A percentile compares a stretch with the other conserved stretches of the same genome.
Evolutionary conservation across 305 asterid genomes (phyloP).

Genomic region (Rubia balearica): DNA sequence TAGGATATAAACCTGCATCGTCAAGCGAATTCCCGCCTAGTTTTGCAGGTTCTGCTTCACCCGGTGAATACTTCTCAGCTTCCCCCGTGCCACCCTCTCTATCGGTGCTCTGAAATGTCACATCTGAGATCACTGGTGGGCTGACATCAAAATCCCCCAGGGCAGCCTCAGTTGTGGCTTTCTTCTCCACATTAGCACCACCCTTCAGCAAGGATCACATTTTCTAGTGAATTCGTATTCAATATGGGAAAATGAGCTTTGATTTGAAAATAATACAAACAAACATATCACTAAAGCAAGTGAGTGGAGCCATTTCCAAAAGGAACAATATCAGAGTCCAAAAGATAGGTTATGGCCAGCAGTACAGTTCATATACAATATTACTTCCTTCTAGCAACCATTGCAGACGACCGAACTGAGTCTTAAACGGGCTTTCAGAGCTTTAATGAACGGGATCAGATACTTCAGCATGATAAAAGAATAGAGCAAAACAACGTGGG

Average conservation of each 20-base stretch:
- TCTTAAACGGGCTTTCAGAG: not conserved
- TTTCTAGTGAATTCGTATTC: not conserved
- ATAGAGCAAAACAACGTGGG: not conserved
- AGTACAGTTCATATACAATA: not conserved
- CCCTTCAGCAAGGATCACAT: slow-evolving; percentile 39
- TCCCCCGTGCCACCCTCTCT: slow-evolving; percentile 36
- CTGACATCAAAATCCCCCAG: slow-evolving; percentile 35
- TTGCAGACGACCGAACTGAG: not conserved
- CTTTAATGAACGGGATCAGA: not conserved
- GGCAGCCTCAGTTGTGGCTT: slow-evolving; percentile 30
- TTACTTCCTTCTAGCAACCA: not conserved
- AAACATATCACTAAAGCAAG: not conserved
- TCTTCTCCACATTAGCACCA: slow-evolving; percentile 46
- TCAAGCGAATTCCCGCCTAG: slow-evolving; percentile 34
- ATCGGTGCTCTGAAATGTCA: slow-evolving; percentile 33
- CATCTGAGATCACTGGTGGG: slow-evolving; percentile 43
- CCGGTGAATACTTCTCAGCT: slow-evolving; percentile 38
- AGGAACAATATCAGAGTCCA: not conserved
- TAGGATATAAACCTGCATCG: slow-evolving; percentile 18
- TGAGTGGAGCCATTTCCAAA: not conserved
- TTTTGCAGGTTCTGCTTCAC: slow-evolving; percentile 36
- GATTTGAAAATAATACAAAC: not conserved
- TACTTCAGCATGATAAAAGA: not conserved
- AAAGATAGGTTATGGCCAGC: not conserved
- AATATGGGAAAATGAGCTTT: not conserved